A percentile compares a stretch with the other conserved stretches of the same genome.
These are phyloP conservation scores for Neurospora sp. DNA, from an alignment of 495 filamentous ascomycete species.

Conservation along the genomic window DNA sequence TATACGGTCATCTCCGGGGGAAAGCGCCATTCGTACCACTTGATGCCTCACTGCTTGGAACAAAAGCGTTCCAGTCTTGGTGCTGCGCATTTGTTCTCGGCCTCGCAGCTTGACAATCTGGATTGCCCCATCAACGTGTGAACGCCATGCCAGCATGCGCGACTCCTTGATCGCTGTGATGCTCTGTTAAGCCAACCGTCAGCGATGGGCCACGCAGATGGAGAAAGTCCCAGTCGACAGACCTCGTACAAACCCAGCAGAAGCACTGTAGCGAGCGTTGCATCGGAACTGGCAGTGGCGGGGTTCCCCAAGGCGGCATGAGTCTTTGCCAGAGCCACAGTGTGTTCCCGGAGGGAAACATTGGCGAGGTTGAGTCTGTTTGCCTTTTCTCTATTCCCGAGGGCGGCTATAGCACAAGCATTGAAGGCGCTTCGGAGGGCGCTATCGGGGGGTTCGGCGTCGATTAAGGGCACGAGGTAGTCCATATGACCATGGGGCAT, in stretches of 20 bases:
- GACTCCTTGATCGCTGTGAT: constrained; percentile 35
- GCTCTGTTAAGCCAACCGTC: constrained; percentile 24
- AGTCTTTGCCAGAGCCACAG: constrained; percentile 42
- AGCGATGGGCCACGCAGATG: background rate
- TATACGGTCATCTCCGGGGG: background rate
- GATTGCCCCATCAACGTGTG: constrained; percentile 45
- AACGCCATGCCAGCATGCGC: constrained; percentile 39
- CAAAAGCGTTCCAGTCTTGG: constrained; percentile 32
- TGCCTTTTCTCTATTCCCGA: constrained; percentile 31
- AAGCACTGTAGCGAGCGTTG: constrained; percentile 17
- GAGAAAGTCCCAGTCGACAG: background rate
- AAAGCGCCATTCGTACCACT: constrained; percentile 26
- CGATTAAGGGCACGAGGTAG: constrained; percentile 44
- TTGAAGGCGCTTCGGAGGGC: constrained; percentile 46
- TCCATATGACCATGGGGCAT: constrained; percentile 44
- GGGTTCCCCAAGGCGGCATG: constrained; percentile 44
- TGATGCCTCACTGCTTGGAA: constrained; percentile 41
- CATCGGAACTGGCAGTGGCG: constrained; percentile 17
- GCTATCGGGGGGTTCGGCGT: constrained; percentile 34
- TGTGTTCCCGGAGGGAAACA: constrained; percentile 34
- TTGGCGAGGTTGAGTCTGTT: constrained; percentile 20
- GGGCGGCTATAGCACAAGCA: constrained; percentile 49
- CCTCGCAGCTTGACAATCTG: constrained; percentile 41
- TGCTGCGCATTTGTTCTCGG: constrained; percentile 35
- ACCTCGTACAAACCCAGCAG: constrained; percentile 20